Base-by-base conservation (phyloP, 192 early-diverging fungal genomes). In the Linnemannia elongata region DNA sequence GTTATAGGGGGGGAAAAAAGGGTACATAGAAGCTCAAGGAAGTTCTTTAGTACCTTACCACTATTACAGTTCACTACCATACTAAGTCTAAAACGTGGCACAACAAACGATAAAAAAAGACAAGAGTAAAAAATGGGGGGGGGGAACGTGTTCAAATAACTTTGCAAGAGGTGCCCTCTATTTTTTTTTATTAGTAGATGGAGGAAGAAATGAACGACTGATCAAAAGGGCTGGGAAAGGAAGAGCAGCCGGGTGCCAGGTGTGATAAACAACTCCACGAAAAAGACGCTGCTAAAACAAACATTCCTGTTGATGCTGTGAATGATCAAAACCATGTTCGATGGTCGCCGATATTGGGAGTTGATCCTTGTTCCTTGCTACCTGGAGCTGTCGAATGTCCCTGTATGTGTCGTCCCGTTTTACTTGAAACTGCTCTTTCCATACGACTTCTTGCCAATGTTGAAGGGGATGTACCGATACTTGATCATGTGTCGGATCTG, bases 401-500 rank as follows among this genome's bases (percentile, higher is more conserved):
- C 30, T 66, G n/a, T 15, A 12, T 33, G 1, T 27, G 12, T 27
- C 6, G 12, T 15, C 60, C 13, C 24, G n/a, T 39, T 13, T 66
- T 77, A 77, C 39, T 77, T 77, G 33, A 77, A 77, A 38, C 75
- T 79, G 33, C 78, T 57, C 66, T 79, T 79, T 20, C 78, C 78
- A 72, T 96, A 96, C 71, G 87, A 91, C 89, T 91, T 92, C 90
- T 96, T 96, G 85, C 94, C 94, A 83, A 95, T 88, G 90, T 97
- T 94, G 86, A 96, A 96, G 30, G 96, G 96, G 63, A 97, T 91
- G 78, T 97, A 98, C 80, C 94, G 94, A 91, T 98, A 96, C 89
- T 96, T 97, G 87, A 98, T 94, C 98, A 99, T 99, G 81, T 99
- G 99, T 79, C 94, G 91, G 88, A 99, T 98, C 88, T 99, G 99